Evolutionary conservation across 768 basidiomycete species (phyloP).

Genomic region (Lactarius hatsudake): DNA sequence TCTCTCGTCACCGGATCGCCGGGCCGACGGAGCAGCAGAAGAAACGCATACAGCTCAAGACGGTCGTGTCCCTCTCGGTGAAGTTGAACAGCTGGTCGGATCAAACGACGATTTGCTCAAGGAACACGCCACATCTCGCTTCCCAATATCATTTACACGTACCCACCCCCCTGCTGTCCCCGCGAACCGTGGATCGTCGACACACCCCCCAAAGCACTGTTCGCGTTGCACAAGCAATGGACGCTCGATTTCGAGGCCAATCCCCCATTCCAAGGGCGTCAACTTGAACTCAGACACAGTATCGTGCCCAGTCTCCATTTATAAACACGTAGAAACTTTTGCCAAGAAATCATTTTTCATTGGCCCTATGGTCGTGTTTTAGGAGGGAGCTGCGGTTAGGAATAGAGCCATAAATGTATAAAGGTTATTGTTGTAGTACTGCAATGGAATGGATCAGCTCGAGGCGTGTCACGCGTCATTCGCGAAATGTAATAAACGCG

Average conservation of each 20-base stretch:
- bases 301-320: neutral
- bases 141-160: slow-evolving; percentile 17
- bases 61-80: neutral
- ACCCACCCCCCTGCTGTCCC: neutral
- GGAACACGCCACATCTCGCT: slow-evolving; percentile 16
- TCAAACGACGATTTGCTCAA: slow-evolving; percentile 5
- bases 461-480: neutral
- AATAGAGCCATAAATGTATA: neutral
- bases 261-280: neutral
- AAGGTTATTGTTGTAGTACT: neutral
- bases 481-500: slow-evolving; percentile 5
- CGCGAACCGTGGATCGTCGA: neutral
- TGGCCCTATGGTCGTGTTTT: neutral
- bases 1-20: neutral
- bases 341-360: neutral
- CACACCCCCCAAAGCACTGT: slow-evolving; percentile 7
- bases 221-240: neutral
- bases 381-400: neutral
- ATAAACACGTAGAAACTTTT: neutral
- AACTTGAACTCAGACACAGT: neutral
- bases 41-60: neutral
- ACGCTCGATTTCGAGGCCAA: neutral
- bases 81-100: slow-evolving; percentile 1
- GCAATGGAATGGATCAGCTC: neutral
- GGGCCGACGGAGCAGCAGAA: neutral